Percentiles rank a stretch among this genome's conserved stretches.
Conservation (phyloP, 2,329 filamentous ascomycete genomes). For the Cladosporium sp. region DNA sequence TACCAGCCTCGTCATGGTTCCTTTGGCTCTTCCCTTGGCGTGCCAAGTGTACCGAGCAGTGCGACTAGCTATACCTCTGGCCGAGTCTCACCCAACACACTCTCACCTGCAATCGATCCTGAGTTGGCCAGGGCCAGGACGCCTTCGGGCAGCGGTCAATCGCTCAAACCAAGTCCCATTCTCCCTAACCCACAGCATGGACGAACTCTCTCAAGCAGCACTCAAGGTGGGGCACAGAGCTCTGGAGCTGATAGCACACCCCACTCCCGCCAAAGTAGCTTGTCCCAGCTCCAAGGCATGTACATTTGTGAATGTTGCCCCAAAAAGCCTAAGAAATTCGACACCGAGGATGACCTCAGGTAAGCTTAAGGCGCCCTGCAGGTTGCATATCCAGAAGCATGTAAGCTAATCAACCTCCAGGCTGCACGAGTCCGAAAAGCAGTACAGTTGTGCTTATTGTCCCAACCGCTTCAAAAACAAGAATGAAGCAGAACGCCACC, state of each 20-base stretch:
- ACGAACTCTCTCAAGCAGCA: conserved; percentile 35
- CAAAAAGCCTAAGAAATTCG: conserved; percentile 96
- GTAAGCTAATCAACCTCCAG: conserved; percentile 47
- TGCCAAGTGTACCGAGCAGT: conserved; percentile 62
- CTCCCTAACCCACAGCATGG: conserved; percentile 14
- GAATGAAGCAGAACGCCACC: conserved; percentile 94
- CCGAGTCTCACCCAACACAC: conserved; percentile 59
- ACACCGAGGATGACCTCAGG: conserved; percentile 79
- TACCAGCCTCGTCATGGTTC: conserved; percentile 61
- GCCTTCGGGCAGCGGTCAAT: conserved; percentile 53
- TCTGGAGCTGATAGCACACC: conserved; percentile 22
- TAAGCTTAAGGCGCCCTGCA: conserved; percentile 48
- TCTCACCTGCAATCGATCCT: conserved; percentile 60
- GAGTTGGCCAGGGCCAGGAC: conserved; percentile 44
- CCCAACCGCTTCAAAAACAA: conserved; percentile 98
- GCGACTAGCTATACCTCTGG: conserved; percentile 65
- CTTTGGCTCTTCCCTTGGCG: conserved; percentile 60
- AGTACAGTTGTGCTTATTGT: conserved; percentile 91
- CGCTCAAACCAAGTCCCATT: conserved; percentile 43
- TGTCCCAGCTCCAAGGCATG: conserved; percentile 56
- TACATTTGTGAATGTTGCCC: conserved; percentile 92
- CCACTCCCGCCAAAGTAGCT: conserved; percentile 50
- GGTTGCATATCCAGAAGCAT: conserved; percentile 22
- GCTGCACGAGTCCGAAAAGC: conserved; percentile 88
- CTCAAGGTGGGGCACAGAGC: conserved; percentile 27